Base-by-base conservation (phyloP, 345 rosid species). In the Citrus australasica region DNA sequence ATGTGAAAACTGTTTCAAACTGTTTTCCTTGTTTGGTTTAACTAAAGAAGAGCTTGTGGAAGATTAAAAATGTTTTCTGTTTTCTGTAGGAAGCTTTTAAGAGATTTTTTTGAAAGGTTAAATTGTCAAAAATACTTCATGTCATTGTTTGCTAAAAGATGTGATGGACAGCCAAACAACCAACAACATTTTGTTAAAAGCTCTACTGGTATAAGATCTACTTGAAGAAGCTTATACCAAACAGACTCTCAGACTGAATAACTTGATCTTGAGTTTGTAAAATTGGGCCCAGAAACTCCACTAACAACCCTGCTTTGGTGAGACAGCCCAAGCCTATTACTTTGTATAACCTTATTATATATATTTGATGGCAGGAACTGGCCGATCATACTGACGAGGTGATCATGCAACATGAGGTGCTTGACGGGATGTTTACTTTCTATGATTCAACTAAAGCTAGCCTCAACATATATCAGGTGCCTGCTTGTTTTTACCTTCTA, bases 381-480 rank as follows among this genome's bases (percentile, higher is more conserved):
- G 89, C 86, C 14, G 95, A 86, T 79, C 93, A 94, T 80, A 90
- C 90, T 21, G 91, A 89, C 40, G 97, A 94, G 80, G 95, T 92
- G 63, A 89, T 76, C 48, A 78, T 89, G 82, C 99, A 94, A 79
- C 91, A 92, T 81, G 99, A 94, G 84, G 85, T 82, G 53, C 86
- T 91, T 53, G 98, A 96, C 69, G 98, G 93, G 81, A 89, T 82
- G 79, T 92, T 96, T 84, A 94, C 97, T 48, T 92, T 96, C 89
- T 96, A 96, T 58, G 97, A 92, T 84, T 89, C 94, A 66, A 89
- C 91, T 65, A 90, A 84, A 78, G 91, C 93, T 74, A 90, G 85
- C 53, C 94, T 96, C 62, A 89, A 94, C 80, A 85, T 96, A 79
- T 94, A 92, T 84, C 99, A 96, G 98, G 99, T 96, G 75, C 62